Conservation (phyloP, 139 green algal genomes). For the Chlorella vulgaris region DNA sequence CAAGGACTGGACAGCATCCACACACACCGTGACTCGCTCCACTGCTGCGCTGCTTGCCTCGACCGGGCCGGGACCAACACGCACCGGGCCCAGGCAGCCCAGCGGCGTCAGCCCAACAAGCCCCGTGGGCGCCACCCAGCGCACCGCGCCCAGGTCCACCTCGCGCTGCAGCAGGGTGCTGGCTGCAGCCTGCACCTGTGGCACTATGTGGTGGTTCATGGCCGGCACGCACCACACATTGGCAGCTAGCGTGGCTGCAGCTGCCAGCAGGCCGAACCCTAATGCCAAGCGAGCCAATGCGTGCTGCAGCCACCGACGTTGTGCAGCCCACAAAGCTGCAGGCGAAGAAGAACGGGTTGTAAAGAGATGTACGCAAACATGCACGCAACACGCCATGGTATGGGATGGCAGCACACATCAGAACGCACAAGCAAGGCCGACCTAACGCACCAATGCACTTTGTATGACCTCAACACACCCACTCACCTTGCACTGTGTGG, state of each 20-base stretch:
- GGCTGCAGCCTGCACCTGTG: slow-evolving; percentile 1
- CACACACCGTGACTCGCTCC: slow-evolving; percentile 48
- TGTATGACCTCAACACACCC: too few relatives aligned
- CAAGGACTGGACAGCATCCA: slow-evolving; percentile 62
- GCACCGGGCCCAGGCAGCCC: slow-evolving; percentile 57
- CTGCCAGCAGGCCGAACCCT: slow-evolving; percentile 27
- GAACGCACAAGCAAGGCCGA: neutral
- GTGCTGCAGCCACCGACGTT: slow-evolving; percentile 16
- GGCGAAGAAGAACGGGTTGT: neutral
- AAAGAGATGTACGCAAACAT: too few relatives aligned
- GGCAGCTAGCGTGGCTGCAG: slow-evolving; percentile 26
- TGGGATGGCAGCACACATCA: neutral
- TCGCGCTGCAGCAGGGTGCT: slow-evolving; percentile 35
- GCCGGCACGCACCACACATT: slow-evolving; percentile 53
- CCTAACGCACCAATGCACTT: too few relatives aligned
- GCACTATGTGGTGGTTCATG: slow-evolving; percentile 46
- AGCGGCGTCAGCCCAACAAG: slow-evolving; percentile 62
- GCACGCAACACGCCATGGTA: neutral
- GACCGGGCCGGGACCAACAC: slow-evolving; percentile 51
- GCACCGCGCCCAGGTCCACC: slow-evolving; percentile 52
- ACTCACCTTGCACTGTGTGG: neutral
- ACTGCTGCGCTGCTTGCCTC: slow-evolving; percentile 54
- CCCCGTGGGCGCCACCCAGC: slow-evolving; percentile 59
- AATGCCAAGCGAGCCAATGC: slow-evolving; percentile 22
- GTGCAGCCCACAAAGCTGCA: slow-evolving; percentile 29